phyloP scores from a whole-genome alignment of 1,284 basidiomycete species.

The Anthracocystis walkeri region DNA sequence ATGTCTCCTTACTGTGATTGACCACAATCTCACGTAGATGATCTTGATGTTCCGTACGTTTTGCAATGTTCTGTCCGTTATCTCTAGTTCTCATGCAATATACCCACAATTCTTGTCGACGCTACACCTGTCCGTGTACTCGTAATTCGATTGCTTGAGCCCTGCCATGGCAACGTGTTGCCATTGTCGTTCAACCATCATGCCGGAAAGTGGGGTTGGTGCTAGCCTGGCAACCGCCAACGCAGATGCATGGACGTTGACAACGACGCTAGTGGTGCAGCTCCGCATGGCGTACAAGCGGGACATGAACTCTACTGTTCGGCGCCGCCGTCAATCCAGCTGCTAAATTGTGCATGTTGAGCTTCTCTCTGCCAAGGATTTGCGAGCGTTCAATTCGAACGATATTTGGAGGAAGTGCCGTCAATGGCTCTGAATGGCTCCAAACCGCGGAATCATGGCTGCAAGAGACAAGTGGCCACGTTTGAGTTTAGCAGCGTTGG shows the following conservation, averaged over 20 bases:
- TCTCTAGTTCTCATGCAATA: neutral
- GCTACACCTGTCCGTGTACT: neutral
- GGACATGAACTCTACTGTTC: neutral
- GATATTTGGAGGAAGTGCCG: no score
- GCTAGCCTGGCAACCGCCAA: neutral
- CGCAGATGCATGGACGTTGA: neutral
- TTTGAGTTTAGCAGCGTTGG: no score
- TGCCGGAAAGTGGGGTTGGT: neutral
- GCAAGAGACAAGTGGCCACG: no score
- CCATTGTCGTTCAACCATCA: neutral
- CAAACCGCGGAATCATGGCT: no score
- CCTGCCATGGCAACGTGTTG: neutral
- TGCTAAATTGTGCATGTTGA: neutral
- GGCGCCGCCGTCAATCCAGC: neutral
- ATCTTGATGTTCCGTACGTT: slow-evolving; percentile 1
- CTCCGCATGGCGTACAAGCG: neutral
- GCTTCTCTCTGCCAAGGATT: neutral
- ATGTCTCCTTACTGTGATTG: neutral
- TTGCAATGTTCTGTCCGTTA: neutral
- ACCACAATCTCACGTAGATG: neutral
- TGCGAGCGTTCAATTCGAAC: no score
- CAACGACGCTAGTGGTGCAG: neutral
- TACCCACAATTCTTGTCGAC: slow-evolving; percentile 4
- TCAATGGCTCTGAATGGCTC: no score
- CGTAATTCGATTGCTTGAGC: neutral